Evolutionary conservation across 176 grass and related monocot species (phyloP), one percentile per base, ranked within the genome.

Genomic region (Oryza brachyantha): DNA sequence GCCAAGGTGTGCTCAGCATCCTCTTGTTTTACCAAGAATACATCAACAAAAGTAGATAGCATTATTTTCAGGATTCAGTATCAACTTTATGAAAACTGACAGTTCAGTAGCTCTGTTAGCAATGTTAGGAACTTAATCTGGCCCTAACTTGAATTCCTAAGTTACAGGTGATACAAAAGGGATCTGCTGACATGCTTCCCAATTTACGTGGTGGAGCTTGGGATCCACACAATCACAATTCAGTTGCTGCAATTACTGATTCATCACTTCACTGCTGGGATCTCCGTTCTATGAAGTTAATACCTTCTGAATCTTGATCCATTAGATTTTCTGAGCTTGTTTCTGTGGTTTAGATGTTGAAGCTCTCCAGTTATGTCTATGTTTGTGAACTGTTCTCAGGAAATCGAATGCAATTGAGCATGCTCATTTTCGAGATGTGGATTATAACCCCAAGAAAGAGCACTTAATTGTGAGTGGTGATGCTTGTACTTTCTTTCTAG

Each of bases 381-480:
- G 1, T 78, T 29, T 54, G 5, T 85, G 67, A 76, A 70, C 68
- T 70, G 35, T 67, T 74, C 29, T 77, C 81, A 99, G 96, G 79
- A 99, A 77, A 76, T 73, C 88, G 74, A 81, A 77, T 85, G 66
- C 81, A 76, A 95, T 99, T 86, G 96, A 95, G 45, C 92, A 91
- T 77, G 85, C 88, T 22, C 89, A 93, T 88, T 81, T 93, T 85
- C 79, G 84, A 67, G 96, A 95, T 84, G 77, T 95, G 41, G 96
- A 99, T 89, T 99, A 99, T 68, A 99, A 95, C 84, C 92, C 92
- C 21, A 95, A 99, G 76, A 99, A 86, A 75, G 87, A 93, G 67
- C 87, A 93, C 66, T 85, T 99, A 78, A 55, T 99, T 86, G 96
- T 98, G 65, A 98, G 95, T 93, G 39, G 39, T 34, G 35, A 13